Conservation (phyloP, 495 filamentous ascomycete species). For the Opeltia flavorubescens region DNA sequence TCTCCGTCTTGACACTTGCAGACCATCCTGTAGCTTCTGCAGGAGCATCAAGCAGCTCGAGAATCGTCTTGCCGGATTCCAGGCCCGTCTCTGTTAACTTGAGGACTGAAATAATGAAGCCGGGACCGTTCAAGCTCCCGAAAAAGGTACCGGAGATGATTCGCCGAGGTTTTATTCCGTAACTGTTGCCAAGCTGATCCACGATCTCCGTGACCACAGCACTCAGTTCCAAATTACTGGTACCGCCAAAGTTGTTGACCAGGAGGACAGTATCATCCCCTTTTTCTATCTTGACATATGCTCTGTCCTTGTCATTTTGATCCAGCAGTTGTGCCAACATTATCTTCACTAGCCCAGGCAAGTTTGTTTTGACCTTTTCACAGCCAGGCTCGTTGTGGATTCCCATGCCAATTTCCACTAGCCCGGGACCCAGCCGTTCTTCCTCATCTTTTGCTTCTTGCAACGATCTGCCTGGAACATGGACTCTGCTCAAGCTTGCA, state of each 20-base stretch:
- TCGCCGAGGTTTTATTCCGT: conserved; percentile 59
- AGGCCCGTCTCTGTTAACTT: conserved; percentile 71
- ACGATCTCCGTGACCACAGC: conserved; percentile 81
- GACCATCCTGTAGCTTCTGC: conserved; percentile 80
- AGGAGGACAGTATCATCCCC: conserved; percentile 56
- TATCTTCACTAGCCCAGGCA: conserved; percentile 55
- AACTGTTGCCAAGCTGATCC: conserved; percentile 54
- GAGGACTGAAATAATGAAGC: conserved; percentile 79
- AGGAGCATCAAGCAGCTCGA: conserved; percentile 76
- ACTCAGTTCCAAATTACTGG: conserved; percentile 76
- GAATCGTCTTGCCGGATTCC: conserved; percentile 59
- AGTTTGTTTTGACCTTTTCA: conserved; percentile 48
- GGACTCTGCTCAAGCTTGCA: conserved; percentile 74
- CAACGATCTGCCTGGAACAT: conserved; percentile 65
- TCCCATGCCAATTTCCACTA: conserved; percentile 89
- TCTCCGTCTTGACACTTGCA: conserved; percentile 44
- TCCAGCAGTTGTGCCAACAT: conserved; percentile 80
- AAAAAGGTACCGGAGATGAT: conserved; percentile 45
- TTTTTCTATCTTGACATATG: conserved; percentile 53
- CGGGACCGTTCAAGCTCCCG: conserved; percentile 84
- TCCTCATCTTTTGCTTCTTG: conserved; percentile 39
- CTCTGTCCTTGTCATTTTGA: conserved; percentile 62
- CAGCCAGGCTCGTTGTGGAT: conserved; percentile 95
- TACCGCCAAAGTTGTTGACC: conserved; percentile 90
- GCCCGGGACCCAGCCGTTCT: conserved; percentile 32